Conservation (phyloP, 2,329 filamentous ascomycete species). For the Xylaria hypoxylon region DNA sequence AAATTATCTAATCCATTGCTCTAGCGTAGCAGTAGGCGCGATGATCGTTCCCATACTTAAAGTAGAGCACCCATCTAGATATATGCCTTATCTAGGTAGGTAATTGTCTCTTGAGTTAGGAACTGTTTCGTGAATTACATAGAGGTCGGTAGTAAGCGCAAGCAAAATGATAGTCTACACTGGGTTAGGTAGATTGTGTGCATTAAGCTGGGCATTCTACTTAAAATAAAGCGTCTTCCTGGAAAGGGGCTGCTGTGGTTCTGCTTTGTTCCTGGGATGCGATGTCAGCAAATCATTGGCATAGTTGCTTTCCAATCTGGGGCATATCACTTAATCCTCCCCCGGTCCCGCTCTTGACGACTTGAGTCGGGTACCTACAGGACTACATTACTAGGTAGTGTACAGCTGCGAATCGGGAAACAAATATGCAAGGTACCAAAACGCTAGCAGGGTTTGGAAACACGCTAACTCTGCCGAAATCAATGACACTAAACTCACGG, state of each 20-base stretch:
- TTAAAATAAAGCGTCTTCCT: constrained; percentile 17
- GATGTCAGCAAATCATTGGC: constrained; percentile 40
- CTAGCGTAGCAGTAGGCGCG: no score
- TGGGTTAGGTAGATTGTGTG: neutral
- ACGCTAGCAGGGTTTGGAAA: constrained; percentile 47
- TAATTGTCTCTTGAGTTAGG: neutral
- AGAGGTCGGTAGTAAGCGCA: neutral
- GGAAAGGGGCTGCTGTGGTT: constrained; percentile 30
- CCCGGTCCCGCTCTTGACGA: constrained; percentile 42
- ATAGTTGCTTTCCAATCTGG: constrained; percentile 41
- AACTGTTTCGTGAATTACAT: neutral
- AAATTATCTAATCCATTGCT: neutral
- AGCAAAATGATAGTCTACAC: no score
- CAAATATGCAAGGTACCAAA: constrained; percentile 48
- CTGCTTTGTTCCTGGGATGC: neutral
- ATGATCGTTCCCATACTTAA: no score
- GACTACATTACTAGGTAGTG: neutral
- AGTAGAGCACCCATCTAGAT: no score
- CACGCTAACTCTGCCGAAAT: constrained; percentile 40
- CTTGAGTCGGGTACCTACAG: constrained; percentile 25
- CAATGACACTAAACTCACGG: constrained; percentile 33
- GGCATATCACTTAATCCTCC: constrained; percentile 34
- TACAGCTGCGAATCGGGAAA: constrained; percentile 33
- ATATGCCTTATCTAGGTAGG: neutral
- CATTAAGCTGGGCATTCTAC: neutral